phyloP scores from a whole-genome alignment of 2,329 filamentous ascomycete species.

The Sporothrix mexicana region DNA sequence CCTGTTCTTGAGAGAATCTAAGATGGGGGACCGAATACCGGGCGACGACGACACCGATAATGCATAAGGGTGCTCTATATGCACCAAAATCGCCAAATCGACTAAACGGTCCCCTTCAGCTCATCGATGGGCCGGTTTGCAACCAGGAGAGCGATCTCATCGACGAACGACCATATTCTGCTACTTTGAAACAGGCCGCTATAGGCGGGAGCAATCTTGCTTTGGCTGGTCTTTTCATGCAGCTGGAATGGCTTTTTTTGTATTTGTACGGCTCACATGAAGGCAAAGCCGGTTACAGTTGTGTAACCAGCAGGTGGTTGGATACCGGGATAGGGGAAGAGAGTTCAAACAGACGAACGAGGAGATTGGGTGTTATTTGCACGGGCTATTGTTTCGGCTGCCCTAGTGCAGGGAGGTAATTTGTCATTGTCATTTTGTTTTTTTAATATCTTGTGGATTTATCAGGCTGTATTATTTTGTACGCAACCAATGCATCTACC shows the following conservation, averaged over 20 bases:
- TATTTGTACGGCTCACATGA: neutral
- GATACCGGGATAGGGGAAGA: too few species aligned
- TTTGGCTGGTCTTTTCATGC: neutral
- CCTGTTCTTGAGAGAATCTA: too few species aligned
- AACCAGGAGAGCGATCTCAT: neutral
- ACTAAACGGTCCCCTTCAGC: neutral
- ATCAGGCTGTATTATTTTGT: slow-evolving; percentile 9
- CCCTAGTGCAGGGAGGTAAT: slow-evolving; percentile 1
- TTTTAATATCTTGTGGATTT: slow-evolving; percentile 16
- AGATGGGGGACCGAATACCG: neutral
- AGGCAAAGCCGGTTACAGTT: neutral
- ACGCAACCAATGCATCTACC: neutral
- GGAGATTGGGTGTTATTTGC: neutral
- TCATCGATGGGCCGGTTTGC: neutral
- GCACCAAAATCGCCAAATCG: neutral
- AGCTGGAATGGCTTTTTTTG: neutral
- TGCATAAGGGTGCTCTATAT: neutral
- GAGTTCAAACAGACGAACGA: neutral
- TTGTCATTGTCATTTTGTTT: neutral
- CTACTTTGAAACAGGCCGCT: neutral
- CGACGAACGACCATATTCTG: neutral
- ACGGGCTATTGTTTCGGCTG: neutral
- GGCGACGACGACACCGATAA: slow-evolving; percentile 6
- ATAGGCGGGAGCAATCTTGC: too few species aligned
- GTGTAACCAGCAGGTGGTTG: too few species aligned